Evolutionary conservation across 1,139 yeast genomes (phyloP).

Genomic region (Geotrichum klebahnii): DNA sequence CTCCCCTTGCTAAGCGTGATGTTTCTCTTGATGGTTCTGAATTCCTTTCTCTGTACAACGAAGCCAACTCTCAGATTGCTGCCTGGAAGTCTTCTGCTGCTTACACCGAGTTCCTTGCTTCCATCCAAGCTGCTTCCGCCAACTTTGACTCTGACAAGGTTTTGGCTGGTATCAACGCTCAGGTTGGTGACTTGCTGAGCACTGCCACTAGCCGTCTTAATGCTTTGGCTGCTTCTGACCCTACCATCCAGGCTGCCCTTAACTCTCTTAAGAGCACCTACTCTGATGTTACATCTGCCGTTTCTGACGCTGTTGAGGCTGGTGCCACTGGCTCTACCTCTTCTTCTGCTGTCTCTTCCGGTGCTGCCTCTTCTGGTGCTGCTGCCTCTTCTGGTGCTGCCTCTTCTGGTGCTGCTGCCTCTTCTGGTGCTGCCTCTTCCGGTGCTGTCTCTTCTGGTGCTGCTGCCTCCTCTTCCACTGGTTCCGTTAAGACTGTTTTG

Average conservation of each 20-base stretch:
- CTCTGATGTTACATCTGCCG: not conserved
- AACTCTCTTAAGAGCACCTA: not conserved
- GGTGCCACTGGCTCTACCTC: not conserved
- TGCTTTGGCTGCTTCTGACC: not conserved
- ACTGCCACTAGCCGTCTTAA: constrained; percentile 6
- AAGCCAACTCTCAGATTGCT: constrained; percentile 1
- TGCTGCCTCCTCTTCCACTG: too few relatives aligned
- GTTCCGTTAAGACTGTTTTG: too few relatives aligned
- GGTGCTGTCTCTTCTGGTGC: not conserved
- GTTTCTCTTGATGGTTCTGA: constrained; percentile 10
- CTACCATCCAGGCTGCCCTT: not conserved
- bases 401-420: constrained; percentile 9
- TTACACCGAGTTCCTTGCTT: constrained; percentile 11
- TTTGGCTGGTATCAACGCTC: constrained; percentile 8
- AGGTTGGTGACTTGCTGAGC: not conserved
- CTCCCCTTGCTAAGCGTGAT: constrained; percentile 19
- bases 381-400: not conserved
- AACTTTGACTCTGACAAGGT: constrained; percentile 10
- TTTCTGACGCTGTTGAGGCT: not conserved
- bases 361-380: not conserved
- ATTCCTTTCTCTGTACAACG: not conserved
- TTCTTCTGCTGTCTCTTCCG: not conserved
- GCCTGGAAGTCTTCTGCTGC: constrained; percentile 12
- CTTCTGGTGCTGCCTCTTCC: constrained; percentile 6
- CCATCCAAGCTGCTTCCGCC: constrained; percentile 3